Conservation (phyloP, 2,329 filamentous ascomycete genomes). For the Monilinia fructicola region DNA sequence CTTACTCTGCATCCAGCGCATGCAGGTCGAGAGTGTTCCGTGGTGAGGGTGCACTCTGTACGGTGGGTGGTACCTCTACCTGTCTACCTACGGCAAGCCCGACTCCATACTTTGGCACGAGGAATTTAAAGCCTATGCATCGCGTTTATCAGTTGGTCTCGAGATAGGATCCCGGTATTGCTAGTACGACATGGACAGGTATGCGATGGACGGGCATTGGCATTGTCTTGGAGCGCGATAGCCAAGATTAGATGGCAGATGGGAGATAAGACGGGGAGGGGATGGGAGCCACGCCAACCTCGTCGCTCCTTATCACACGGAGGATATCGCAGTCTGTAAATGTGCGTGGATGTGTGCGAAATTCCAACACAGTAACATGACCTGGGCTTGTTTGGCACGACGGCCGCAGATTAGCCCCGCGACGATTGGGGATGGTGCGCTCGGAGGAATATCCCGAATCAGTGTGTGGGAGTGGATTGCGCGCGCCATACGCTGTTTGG, state of each 20-base stretch:
- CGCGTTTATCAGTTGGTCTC: conserved; percentile 4
- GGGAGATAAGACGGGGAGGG: conserved; percentile 4
- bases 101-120: background rate
- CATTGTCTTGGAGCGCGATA: conserved; percentile 7
- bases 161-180: background rate
- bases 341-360: background rate
- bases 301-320: conserved; percentile 1
- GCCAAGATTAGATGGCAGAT: conserved; percentile 2
- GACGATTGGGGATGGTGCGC: background rate
- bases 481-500: background rate
- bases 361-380: conserved; percentile 3
- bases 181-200: background rate
- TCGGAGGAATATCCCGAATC: background rate
- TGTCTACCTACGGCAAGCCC: background rate
- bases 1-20: background rate
- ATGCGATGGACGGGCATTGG: background rate
- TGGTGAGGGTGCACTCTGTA: background rate
- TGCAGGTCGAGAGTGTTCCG: too few species aligned
- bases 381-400: background rate
- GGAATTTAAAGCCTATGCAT: conserved; percentile 8
- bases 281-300: background rate
- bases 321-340: conserved; percentile 8
- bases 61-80: too few species aligned
- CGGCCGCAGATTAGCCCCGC: background rate
- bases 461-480: background rate